Evolutionary conservation across 768 basidiomycete genomes (phyloP), one percentile per base, ranked within the genome.

Genomic region (Mycena indigotica): DNA sequence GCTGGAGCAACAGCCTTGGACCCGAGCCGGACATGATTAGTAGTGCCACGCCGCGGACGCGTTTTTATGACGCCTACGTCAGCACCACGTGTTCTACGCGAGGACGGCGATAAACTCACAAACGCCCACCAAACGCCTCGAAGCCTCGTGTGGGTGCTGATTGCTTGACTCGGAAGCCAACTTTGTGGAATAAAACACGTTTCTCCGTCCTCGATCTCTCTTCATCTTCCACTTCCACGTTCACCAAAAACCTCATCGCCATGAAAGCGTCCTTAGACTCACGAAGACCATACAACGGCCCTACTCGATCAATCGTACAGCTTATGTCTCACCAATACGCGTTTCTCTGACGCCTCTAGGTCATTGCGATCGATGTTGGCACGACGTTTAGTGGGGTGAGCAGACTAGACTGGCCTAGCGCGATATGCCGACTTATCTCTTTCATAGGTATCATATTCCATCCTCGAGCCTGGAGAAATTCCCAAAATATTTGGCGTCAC

Each of bases 401-500:
- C 65, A 50, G 50, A 44, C 50, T 48, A 26, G 28, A 10, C 8
- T 48, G 6, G 46, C 55, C 19, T 19, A 13, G 4, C 35, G 51
- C 28, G 24, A 24, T 55, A n/a, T n/a, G n/a, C n/a, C 26, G 23
- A 29, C 28, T 48, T 55, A 49, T 29, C 35, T 53, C 60, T 54
- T 38, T n/a, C 54, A 39, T 53, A 81, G 79, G 80, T 87, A 2
- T 92, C 90, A 29, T 92, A 92, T 69, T 87, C 89, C 1, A 88
- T 92, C 57, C 82, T 92, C 29, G 88, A 91, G 63, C 90, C 90
- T 12, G 86, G 86, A 6, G 88, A 91, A 67, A 82, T 91, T 16
- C 89, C 90, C 4, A 88, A 89, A 68, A 91, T 92, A 21, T 79
- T 88, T 61, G 88, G 89, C 32, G 88, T 92, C 53, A 91, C 90